Evolutionary conservation across 352 stramenopile genomes (phyloP), one percentile per base, ranked within the genome.

Genomic region (Phytophthora crassamura): DNA sequence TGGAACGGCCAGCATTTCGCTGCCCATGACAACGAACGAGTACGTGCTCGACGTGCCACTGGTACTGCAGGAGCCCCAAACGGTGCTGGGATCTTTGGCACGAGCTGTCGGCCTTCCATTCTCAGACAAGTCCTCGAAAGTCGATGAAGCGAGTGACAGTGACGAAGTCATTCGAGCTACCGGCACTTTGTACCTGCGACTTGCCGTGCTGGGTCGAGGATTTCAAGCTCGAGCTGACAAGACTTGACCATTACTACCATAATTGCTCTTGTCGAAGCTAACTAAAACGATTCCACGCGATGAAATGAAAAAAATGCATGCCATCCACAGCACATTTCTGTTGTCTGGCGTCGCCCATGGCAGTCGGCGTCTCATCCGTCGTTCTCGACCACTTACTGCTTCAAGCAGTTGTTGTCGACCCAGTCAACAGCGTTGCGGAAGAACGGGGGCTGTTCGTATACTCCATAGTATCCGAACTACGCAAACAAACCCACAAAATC

Each of bases 391-490:
- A 10, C 42, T 67, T 59, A 75, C n/a, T 49, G 41, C 34, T 63
- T 58, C 56, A 69, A 45, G 59, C 75, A 83, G 6, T 67, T 62
- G 41, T 74, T 62, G 5, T 59, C 32, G 15, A 80, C 62, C 75
- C 75, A 83, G 40, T 68, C 59, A 46, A 78, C 15, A 4, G 75
- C 75, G 30, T 74, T 77, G 3, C 67, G 34, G 42, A 73, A 80
- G 68, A 78, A 53, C 8, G 64, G 60, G 2, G 54, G 33, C 39
- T 80, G 55, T 45, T 83, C 75, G 62, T 80, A 83, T 39, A 78
- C 68, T 20, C 71, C 71, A 39, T 79, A 77, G 61, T 67, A 87
- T 33, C 74, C 77, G 38, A 87, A 84, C 71, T 88, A 41, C 20
- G 55, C 1, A 49, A 30, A 55, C 22, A 60, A 65, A 16, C 32